Evolutionary conservation across 164 flowering plant genomes (phyloP), one percentile per base, ranked within the genome.

Genomic region (Macadamia tetraphylla): DNA sequence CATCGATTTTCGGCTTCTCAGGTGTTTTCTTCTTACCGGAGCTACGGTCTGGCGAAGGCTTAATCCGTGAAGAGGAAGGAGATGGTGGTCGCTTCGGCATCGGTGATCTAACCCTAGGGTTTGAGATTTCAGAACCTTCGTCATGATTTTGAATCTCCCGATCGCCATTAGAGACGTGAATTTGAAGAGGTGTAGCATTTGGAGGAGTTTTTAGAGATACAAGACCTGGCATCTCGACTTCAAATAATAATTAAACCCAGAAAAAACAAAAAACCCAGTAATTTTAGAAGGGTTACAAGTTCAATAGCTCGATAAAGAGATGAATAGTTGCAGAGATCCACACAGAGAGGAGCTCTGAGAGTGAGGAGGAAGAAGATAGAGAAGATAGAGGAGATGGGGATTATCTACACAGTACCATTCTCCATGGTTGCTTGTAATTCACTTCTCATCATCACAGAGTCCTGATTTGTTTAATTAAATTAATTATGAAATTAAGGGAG

Each of bases 21-120:
- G 75, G 77, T 9, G 80, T 74, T 32, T 83, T 86, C 73, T 85
- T 86, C 81, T 79, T 80, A 7, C 77, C 75, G 67, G 86, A 81
- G 77, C 73, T 65, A 62, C 87, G 80, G 75, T 81, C 81, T 4
- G 91, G 93, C 0, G 94, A 85, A 6, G 91, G 86, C 44, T 76
- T 91, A 63, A 85, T 76, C 35, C 91, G 86, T 23, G 98, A 86
- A 3, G 89, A 71, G 35, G 92, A 82, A 0, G 89, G 87, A 10
- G 98, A 85, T 0, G 94, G 93, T 0, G 86, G 84, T 42, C 82
- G 78, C 62, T 71, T 82, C 10, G 81, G 74, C 13, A 72, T 70
- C 9, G 92, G 86, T 0, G 93, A 80, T 23, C 75, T 67, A 30
- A 87, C 62, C 52, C 76, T 80, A 29, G 76, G 61, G 51, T 35